These are phyloP conservation scores for Phlebiopsis flavidoalba DNA, from an alignment of 768 basidiomycete genomes.

Conservation along the genomic window DNA sequence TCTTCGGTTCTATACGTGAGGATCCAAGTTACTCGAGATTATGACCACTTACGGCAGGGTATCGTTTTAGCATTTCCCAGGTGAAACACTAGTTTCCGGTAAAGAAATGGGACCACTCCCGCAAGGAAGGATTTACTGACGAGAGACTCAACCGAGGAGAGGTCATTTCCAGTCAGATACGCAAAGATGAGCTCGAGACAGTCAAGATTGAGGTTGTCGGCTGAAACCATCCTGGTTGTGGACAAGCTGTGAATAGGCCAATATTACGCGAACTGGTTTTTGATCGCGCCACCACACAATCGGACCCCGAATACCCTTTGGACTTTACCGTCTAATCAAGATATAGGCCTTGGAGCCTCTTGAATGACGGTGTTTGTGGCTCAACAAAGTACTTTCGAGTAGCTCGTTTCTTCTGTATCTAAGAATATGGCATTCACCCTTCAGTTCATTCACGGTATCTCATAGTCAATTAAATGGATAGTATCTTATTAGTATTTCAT, in stretches of 20 bases:
- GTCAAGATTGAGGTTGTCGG: conserved; percentile 66
- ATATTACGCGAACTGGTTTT: not conserved
- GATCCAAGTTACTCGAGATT: not conserved
- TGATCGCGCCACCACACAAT: too few relatives aligned
- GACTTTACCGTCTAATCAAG: too few relatives aligned
- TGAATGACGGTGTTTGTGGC: too few relatives aligned
- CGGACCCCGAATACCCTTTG: too few relatives aligned
- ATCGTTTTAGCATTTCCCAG: conserved; percentile 53
- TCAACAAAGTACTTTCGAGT: too few relatives aligned
- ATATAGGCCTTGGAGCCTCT: too few relatives aligned
- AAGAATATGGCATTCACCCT: too few relatives aligned
- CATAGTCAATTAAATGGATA: too few relatives aligned
- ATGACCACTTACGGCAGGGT: conserved; percentile 37
- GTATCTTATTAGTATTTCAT: too few relatives aligned
- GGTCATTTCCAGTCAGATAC: conserved; percentile 45
- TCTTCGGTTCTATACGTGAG: conserved; percentile 18
- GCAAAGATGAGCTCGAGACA: conserved; percentile 66
- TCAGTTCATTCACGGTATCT: too few relatives aligned
- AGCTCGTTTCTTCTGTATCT: too few relatives aligned
- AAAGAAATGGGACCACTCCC: conserved; percentile 59
- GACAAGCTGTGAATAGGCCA: not conserved
- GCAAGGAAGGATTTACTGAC: conserved; percentile 64
- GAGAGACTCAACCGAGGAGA: conserved; percentile 50
- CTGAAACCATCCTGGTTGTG: conserved; percentile 46
- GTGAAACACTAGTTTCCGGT: conserved; percentile 52